Conservation (phyloP, 805 yeast species). For the Phaffomyces antillensis region DNA sequence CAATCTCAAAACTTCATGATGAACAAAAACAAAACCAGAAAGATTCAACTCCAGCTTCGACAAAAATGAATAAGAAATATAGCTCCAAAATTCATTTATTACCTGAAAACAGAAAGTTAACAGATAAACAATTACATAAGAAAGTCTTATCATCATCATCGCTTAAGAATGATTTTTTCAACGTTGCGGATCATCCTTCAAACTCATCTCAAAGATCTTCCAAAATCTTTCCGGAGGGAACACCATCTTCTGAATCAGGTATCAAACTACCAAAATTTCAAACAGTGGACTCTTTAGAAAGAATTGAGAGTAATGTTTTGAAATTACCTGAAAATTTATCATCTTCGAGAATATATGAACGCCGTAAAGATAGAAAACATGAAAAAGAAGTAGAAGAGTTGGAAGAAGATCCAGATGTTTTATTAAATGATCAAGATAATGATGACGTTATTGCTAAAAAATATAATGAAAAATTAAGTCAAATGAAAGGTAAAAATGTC, state of each 20-base stretch:
- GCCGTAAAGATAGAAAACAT: slow-evolving; percentile 17
- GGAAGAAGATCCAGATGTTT: slow-evolving; percentile 4
- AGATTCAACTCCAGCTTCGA: slow-evolving; percentile 4
- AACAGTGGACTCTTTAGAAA: slow-evolving; percentile 11
- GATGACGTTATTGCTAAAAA: slow-evolving; percentile 8
- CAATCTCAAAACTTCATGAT: slow-evolving; percentile 20
- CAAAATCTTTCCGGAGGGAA: background rate
- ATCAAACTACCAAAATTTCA: slow-evolving; percentile 18
- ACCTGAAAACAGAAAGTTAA: background rate
- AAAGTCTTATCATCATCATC: slow-evolving; percentile 19
- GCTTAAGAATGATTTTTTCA: slow-evolving; percentile 12
- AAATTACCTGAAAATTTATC: slow-evolving; percentile 7
- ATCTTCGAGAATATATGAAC: slow-evolving; percentile 17
- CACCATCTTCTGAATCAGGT: background rate
- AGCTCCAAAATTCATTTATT: slow-evolving; percentile 3
- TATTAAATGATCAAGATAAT: background rate
- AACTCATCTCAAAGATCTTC: background rate
- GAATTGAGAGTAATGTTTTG: background rate
- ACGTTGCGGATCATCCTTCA: background rate
- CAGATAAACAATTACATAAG: slow-evolving; percentile 18
- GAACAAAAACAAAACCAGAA: slow-evolving; percentile 9
- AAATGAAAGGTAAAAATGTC: slow-evolving; percentile 9
- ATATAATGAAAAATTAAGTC: slow-evolving; percentile 14
- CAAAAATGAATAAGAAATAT: slow-evolving; percentile 5
- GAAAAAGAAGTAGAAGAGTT: slow-evolving; percentile 6